Base-by-base conservation (phyloP, 1,284 basidiomycete species). In the Pisolithus thermaeus region DNA sequence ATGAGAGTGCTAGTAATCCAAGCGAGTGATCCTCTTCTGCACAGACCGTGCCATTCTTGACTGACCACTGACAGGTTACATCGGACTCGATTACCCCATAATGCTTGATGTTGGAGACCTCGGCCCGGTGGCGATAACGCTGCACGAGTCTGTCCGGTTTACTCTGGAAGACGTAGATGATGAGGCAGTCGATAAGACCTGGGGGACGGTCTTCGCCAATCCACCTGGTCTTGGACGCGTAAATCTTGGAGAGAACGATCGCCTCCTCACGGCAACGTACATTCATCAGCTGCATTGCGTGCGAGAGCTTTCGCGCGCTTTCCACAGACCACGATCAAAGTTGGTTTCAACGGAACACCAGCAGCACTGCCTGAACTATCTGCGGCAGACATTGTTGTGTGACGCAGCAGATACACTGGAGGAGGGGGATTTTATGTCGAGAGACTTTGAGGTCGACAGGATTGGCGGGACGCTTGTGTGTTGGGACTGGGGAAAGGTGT, bases 281-380 rank as follows among this genome's bases (percentile, higher is more conserved):
- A 60, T 57, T 50, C 63, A 68, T 47, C 58, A 68, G 49, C 44
- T 57, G 27, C 67, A 66, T 40, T 67, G 63, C 50, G 44, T 67
- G 3, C 55, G 58, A 14, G 54, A 56, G 25, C 52, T 67, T 27
- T 50, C 58, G 23, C 46, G 38, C 12, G 59, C 56, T 3, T 53
- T 61, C 36, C 53, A 25, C 18, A 25, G 40, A 42, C 20, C 40
- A 25, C 20, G 40, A 42, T 25, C 40, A 9, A 16, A 25, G 20
- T 42, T 42, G 40, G 40, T n/a, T 25, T 23, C 25, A 44, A 64
- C 36, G 50, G 57, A 28, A 11, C 28, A 30, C 28, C 28, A 30
- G 28, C 28, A 30, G 3, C 66, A 68, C 46, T 68, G 64, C 51
- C 52, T 66, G n/a, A 58, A 60, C 38, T 68, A 67, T 49, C 50